Evolutionary conservation across 2,329 filamentous ascomycete genomes (phyloP).

Genomic region (Pyrenophora seminiperda): DNA sequence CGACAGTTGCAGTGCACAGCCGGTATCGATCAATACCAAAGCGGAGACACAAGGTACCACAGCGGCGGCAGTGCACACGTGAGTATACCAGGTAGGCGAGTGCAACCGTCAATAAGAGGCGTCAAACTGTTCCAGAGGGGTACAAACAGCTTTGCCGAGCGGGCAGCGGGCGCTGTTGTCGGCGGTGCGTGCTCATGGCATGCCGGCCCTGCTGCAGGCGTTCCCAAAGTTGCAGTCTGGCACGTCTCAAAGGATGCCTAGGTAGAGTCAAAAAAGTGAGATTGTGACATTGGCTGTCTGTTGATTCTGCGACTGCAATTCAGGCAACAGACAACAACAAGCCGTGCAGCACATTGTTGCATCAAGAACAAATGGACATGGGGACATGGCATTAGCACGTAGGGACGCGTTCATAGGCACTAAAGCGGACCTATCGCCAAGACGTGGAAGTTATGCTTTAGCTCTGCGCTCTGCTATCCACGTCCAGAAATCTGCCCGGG

Average conservation of each 20-base stretch:
- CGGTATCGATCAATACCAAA: conserved; percentile 22
- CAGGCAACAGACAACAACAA: too few relatives aligned
- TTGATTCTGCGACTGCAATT: too few relatives aligned
- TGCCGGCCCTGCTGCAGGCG: conserved; percentile 20
- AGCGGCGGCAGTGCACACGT: conserved; percentile 36
- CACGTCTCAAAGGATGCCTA: conserved; percentile 1
- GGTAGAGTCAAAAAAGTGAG: neutral
- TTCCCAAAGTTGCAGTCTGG: conserved; percentile 1
- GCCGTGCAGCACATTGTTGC: too few relatives aligned
- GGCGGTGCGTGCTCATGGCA: conserved; percentile 19
- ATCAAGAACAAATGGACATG: neutral
- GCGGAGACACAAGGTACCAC: conserved; percentile 27
- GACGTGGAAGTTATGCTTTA: conserved; percentile 26
- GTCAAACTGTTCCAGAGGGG: conserved; percentile 39
- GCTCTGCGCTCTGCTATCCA: conserved; percentile 38
- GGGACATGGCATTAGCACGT: conserved; percentile 1
- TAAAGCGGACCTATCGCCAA: conserved; percentile 17
- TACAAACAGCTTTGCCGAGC: conserved; percentile 32
- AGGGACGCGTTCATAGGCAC: conserved; percentile 9
- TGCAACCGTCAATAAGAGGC: conserved; percentile 32
- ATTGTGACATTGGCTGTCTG: neutral
- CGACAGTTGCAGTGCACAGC: conserved; percentile 9
- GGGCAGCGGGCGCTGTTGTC: conserved; percentile 29
- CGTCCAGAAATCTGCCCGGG: conserved; percentile 39
- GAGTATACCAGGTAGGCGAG: conserved; percentile 40